These are phyloP conservation scores for Beauveria sp. DNA, from an alignment of 2,329 filamentous ascomycete species.

Conservation along the genomic window DNA sequence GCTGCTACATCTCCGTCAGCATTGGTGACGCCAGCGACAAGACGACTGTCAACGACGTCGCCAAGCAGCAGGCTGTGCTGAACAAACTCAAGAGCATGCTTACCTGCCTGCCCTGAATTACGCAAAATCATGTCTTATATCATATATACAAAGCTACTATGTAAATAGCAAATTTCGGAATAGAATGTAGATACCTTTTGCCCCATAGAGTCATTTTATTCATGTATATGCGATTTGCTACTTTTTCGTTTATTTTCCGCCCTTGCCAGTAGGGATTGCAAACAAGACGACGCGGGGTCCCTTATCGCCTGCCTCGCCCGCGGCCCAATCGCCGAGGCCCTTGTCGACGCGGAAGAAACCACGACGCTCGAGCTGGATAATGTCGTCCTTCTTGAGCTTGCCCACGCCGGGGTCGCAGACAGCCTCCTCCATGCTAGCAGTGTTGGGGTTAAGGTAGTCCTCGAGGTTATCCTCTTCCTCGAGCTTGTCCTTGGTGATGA, in stretches of 20 bases:
- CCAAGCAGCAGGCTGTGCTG: slow-evolving; percentile 23
- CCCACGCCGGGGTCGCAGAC: slow-evolving; percentile 75
- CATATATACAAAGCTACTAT: neutral
- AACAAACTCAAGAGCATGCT: slow-evolving; percentile 25
- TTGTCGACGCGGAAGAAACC: slow-evolving; percentile 86
- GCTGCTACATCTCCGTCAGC: slow-evolving; percentile 57
- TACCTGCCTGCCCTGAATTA: slow-evolving; percentile 18
- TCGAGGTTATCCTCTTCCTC: slow-evolving; percentile 82
- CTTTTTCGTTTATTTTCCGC: slow-evolving; percentile 26
- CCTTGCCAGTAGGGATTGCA: slow-evolving; percentile 50
- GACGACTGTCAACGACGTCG: slow-evolving; percentile 35
- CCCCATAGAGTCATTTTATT: slow-evolving; percentile 2
- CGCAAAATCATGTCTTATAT: neutral
- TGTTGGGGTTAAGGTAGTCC: slow-evolving; percentile 71
- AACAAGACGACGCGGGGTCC: slow-evolving; percentile 47
- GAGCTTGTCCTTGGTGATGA: slow-evolving; percentile 91
- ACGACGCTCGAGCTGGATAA: slow-evolving; percentile 91
- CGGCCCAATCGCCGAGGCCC: slow-evolving; percentile 41
- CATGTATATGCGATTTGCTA: neutral
- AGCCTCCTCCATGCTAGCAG: slow-evolving; percentile 66
- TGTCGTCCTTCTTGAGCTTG: slow-evolving; percentile 74
- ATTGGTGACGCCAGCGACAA: slow-evolving; percentile 54
- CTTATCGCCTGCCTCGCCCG: slow-evolving; percentile 41
- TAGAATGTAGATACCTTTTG: neutral
- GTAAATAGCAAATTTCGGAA: neutral